These are phyloP conservation scores for Tolypocladium ophioglossoides DNA, from an alignment of 2,329 filamentous ascomycete genomes.

Conservation along the genomic window DNA sequence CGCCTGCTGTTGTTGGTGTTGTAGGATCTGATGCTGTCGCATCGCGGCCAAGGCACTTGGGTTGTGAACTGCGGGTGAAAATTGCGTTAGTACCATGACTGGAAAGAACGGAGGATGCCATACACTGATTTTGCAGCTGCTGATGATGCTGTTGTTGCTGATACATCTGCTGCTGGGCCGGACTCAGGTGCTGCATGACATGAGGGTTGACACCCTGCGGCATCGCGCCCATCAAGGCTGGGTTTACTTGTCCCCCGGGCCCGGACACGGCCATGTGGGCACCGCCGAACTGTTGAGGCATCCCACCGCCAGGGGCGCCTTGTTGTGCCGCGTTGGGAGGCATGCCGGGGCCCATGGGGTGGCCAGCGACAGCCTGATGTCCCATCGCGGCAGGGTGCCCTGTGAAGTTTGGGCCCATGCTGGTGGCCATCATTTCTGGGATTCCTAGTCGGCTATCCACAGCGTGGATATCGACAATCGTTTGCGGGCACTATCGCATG, in stretches of 20 bases:
- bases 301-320: slow-evolving; percentile 52
- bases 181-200: slow-evolving; percentile 61
- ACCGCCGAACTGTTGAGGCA: slow-evolving; percentile 55
- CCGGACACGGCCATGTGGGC: slow-evolving; percentile 61
- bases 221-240: slow-evolving; percentile 68
- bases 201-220: slow-evolving; percentile 58
- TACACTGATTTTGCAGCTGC: slow-evolving; percentile 24
- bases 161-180: slow-evolving; percentile 46
- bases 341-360: slow-evolving; percentile 53
- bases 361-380: slow-evolving; percentile 57
- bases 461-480: slow-evolving; percentile 46
- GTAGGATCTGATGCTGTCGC: slow-evolving; percentile 46
- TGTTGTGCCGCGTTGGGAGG: slow-evolving; percentile 60
- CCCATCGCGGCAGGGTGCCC: slow-evolving; percentile 63
- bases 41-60: slow-evolving; percentile 27
- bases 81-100: background rate
- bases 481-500: slow-evolving; percentile 35
- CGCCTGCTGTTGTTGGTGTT: slow-evolving; percentile 43
- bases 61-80: slow-evolving; percentile 20
- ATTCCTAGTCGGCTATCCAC: slow-evolving; percentile 41
- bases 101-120: slow-evolving; percentile 4
- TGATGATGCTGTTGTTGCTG: slow-evolving; percentile 42
- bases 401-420: slow-evolving; percentile 51
- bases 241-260: slow-evolving; percentile 61
- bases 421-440: slow-evolving; percentile 55